Evolutionary conservation across 345 rosid genomes (phyloP).

Genomic region (Rhodamnia argentea): DNA sequence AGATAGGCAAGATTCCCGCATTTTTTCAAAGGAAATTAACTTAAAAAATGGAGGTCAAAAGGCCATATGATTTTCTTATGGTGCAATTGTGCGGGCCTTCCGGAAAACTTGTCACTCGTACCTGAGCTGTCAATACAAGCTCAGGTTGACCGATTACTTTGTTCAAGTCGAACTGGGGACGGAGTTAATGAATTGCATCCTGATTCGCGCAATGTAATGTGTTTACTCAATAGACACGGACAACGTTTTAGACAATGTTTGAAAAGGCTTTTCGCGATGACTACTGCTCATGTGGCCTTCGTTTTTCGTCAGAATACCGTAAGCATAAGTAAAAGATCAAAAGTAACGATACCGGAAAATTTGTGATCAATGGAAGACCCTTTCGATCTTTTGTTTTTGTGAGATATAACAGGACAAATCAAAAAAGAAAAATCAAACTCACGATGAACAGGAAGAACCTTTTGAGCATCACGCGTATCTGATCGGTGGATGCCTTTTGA

Average conservation of each 20-base stretch:
- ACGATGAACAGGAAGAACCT: no score
- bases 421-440: no score
- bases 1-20: no score
- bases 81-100: not conserved
- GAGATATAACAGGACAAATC: no score
- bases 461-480: no score
- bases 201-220: not conserved
- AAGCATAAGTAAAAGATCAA: not conserved
- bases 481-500: not conserved
- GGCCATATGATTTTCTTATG: not conserved
- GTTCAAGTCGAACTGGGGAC: not conserved
- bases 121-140: not conserved
- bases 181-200: not conserved
- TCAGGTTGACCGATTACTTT: not conserved
- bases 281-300: fast-evolving
- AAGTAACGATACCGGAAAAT: not conserved
- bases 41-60: not conserved
- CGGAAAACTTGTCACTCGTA: not conserved
- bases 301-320: not conserved
- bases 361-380: not conserved
- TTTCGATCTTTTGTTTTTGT: no score
- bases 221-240: not conserved
- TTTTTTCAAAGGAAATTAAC: no score
- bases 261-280: not conserved
- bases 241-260: not conserved